phyloP scores from a whole-genome alignment of 768 basidiomycete genomes.

The Hydnum rufescens region DNA sequence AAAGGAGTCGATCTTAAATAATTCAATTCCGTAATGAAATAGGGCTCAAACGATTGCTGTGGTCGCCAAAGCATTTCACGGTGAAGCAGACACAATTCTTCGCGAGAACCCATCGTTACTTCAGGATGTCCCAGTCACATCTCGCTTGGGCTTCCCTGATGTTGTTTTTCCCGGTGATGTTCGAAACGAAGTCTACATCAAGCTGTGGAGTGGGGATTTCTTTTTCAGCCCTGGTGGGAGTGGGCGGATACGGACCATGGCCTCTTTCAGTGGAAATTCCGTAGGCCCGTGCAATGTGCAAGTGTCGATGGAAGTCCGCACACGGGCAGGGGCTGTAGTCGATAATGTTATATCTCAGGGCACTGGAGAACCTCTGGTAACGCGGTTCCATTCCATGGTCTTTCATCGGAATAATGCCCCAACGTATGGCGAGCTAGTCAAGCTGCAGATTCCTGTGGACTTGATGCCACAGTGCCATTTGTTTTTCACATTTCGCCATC shows the following conservation, averaged over 20 bases:
- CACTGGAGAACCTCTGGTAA: constrained; percentile 61
- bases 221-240: constrained; percentile 25
- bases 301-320: constrained; percentile 75
- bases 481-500: constrained; percentile 85
- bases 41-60: constrained; percentile 81
- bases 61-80: constrained; percentile 70
- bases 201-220: constrained; percentile 90
- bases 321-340: constrained; percentile 44
- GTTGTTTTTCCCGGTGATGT: constrained; percentile 83
- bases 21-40: constrained; percentile 3
- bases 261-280: constrained; percentile 17
- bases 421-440: constrained; percentile 85
- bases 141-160: constrained; percentile 85
- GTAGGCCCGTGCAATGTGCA: constrained; percentile 59
- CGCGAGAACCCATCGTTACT: constrained; percentile 71
- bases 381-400: constrained; percentile 77
- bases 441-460: constrained; percentile 52
- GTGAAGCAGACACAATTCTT: constrained; percentile 53
- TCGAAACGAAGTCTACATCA: constrained; percentile 92
- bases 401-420: constrained; percentile 76
- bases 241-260: constrained; percentile 22
- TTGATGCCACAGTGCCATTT: constrained; percentile 67
- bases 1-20: too few relatives aligned
- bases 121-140: constrained; percentile 59
- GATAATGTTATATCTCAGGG: constrained; percentile 64